Percentiles rank a stretch among this genome's conserved stretches.
Evolutionary conservation across 768 basidiomycete species (phyloP).

Genomic region (Leucosporidium yakuticum): DNA sequence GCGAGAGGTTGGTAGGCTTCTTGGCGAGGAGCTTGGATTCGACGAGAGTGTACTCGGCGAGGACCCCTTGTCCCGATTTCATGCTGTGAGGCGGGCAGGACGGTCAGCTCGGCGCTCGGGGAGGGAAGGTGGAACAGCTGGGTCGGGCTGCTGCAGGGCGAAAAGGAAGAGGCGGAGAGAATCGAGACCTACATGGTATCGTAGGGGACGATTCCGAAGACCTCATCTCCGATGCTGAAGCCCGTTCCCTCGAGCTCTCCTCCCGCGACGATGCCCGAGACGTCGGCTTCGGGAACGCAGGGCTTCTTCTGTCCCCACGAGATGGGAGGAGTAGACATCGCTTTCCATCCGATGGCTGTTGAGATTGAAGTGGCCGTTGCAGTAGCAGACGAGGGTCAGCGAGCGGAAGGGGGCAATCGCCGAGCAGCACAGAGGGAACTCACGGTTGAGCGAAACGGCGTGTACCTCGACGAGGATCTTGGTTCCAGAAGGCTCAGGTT

Average conservation of each 20-base stretch:
- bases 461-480: conserved; percentile 54
- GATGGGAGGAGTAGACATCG: conserved; percentile 54
- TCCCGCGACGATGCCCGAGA: conserved; percentile 58
- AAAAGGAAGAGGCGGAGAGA: neutral
- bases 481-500: conserved; percentile 45
- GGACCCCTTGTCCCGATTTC: conserved; percentile 52
- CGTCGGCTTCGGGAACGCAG: conserved; percentile 56
- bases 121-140: too few species aligned
- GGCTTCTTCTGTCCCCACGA: conserved; percentile 49
- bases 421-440: conserved; percentile 44
- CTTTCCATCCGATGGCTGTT: conserved; percentile 54
- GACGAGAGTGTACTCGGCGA: conserved; percentile 57
- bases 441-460: conserved; percentile 62
- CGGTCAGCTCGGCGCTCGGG: neutral
- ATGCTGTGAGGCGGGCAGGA: conserved; percentile 13
- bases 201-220: conserved; percentile 55
- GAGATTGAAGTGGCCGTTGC: neutral
- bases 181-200: conserved; percentile 34
- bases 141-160: too few species aligned
- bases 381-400: neutral
- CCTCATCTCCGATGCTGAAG: conserved; percentile 57
- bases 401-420: neutral
- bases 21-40: conserved; percentile 47
- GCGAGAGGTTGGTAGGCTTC: conserved; percentile 53
- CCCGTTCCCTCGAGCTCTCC: conserved; percentile 50